Conservation (phyloP, 225 moss, liverwort and hornwort genomes). For the Pleurozium schreberi region DNA sequence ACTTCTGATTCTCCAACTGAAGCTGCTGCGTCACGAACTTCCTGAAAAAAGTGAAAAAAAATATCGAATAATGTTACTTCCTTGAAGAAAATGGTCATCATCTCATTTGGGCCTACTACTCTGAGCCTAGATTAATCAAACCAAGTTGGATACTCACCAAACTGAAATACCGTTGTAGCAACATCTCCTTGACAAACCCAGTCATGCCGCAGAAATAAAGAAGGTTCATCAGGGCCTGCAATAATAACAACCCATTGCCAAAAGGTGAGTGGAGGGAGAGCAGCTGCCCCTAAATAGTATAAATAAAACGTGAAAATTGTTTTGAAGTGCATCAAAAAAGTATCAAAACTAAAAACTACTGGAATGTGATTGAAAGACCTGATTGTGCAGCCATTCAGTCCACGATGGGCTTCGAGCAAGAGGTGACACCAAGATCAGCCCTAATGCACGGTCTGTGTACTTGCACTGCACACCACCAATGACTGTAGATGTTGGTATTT, state of each 20-base stretch:
- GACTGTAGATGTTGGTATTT: no score
- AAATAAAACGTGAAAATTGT: neutral
- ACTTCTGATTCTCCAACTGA: conserved; percentile 18
- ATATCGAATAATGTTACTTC: neutral
- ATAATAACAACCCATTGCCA: neutral
- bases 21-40: conserved; percentile 25
- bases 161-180: conserved; percentile 79
- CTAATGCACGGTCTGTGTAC: conserved; percentile 56
- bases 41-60: conserved; percentile 23
- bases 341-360: neutral
- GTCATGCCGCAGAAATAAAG: conserved; percentile 91
- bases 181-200: conserved; percentile 69
- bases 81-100: neutral
- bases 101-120: neutral
- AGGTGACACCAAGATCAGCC: conserved; percentile 86
- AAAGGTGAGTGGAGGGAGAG: neutral
- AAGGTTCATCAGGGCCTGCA: conserved; percentile 60
- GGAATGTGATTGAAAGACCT: conserved; percentile 21
- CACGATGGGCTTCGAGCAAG: conserved; percentile 76
- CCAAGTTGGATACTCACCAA: conserved; percentile 21
- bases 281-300: neutral
- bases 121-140: neutral
- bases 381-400: conserved; percentile 96
- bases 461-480: conserved; percentile 59
- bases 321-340: neutral